Evolutionary conservation across 352 stramenopile species (phyloP).

Genomic region (Stephanocyclus meneghinianus): DNA sequence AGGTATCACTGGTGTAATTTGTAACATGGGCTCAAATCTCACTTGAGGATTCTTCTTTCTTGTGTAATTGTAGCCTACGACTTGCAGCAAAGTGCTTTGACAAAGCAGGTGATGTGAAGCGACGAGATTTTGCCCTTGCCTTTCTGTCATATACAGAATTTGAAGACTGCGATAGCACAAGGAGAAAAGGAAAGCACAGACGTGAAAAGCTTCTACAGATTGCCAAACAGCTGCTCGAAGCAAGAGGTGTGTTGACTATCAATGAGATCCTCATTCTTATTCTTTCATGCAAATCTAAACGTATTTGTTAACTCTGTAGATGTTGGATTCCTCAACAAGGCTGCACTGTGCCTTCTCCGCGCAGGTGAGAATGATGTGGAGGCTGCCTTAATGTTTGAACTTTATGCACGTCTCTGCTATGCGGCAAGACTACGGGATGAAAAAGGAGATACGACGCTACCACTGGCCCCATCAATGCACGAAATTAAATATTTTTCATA

Average conservation of each 20-base stretch:
- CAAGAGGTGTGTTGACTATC: conserved; percentile 5
- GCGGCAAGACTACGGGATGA: conserved; percentile 27
- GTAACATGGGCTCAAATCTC: neutral
- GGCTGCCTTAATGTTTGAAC: conserved; percentile 50
- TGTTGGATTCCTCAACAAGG: conserved; percentile 55
- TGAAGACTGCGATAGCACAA: conserved; percentile 32
- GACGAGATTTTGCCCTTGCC: conserved; percentile 39
- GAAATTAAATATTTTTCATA: conserved; percentile 56
- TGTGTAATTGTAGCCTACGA: conserved; percentile 24
- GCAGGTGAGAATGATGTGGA: conserved; percentile 44
- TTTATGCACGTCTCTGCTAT: conserved; percentile 44
- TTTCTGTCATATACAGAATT: conserved; percentile 52
- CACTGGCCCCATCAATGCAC: conserved; percentile 32
- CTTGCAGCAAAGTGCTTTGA: conserved; percentile 64
- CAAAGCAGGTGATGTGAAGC: conserved; percentile 50
- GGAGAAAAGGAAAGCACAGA: conserved; percentile 29
- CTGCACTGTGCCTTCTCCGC: conserved; percentile 48
- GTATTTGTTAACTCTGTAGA: conserved; percentile 6
- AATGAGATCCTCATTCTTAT: no score
- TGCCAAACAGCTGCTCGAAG: conserved; percentile 43
- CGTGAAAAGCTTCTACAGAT: conserved; percentile 35
- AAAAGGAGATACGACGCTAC: conserved; percentile 17
- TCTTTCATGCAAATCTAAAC: no score
- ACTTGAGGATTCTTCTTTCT: neutral
- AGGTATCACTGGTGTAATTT: no score